Evolutionary conservation across 176 grass and related monocot genomes (phyloP), one percentile per base, ranked within the genome.

Genomic region (Alopecurus myosuroides): DNA sequence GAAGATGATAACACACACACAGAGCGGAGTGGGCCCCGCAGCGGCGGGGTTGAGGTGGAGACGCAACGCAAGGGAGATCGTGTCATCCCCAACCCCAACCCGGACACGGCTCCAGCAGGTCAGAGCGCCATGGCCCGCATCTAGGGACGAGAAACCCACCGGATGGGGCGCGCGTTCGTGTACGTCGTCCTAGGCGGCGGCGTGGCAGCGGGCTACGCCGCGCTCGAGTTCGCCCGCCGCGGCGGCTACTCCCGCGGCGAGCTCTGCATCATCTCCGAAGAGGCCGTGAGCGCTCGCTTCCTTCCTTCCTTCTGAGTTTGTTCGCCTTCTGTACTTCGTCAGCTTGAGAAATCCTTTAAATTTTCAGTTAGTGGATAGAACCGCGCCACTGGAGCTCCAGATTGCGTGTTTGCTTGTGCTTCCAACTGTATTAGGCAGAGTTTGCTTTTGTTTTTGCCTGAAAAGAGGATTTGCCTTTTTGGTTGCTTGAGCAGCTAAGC

Each of bases 231-330:
- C 90, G 86, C 85, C 63, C 93, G 88, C 78, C 92, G 74, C 31
- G 74, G 82, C 22, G 88, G 80, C 30, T 71, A 85, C 49, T 70
- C 78, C 81, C 35, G 77, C 19, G 93, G 94, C 86, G 88, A 96
- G 76, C 90, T 99, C 83, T 96, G 97, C 86, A 94, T 99, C 86
- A 96, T 99, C 91, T 99, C 97, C 65, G 91, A 96, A 31, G 94
- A 96, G 92, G 30, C 61, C 29, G 81, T 83, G 44, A 72, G 53
- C 20, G 60, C 26, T 49, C 29, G 26, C 18, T 46, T 20, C 22
- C 39, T 51, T 33, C 17, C 1, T 65, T 19, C 51, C 49, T 83
- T 20, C 41, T 15, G 30, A 70, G 15, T 77, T 62, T 3, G 37
- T 4, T 60, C 45, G 49, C 72, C 36, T 11, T 30, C 29, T 2